Evolutionary conservation across 192 early-diverging fungal species (phyloP).

Genomic region (Chytriomyces sp.): DNA sequence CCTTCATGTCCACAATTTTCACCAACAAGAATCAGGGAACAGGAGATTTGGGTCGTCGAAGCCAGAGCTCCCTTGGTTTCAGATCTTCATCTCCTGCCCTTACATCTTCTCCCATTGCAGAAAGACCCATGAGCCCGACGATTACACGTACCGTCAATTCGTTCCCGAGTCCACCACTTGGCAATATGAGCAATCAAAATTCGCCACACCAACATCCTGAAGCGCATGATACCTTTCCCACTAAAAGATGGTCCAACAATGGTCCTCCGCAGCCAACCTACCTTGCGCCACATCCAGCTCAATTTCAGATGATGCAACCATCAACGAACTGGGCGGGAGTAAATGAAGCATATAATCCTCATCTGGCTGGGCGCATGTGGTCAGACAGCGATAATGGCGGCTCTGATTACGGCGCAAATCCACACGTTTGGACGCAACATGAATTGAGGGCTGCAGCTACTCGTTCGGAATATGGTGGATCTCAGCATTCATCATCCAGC

Average conservation of each 20-base stretch:
- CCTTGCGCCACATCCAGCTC: no score
- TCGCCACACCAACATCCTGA: no score
- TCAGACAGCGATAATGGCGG: conserved; percentile 15
- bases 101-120: background rate
- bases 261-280: no score
- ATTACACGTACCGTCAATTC: background rate
- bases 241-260: no score
- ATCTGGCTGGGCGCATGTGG: background rate
- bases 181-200: no score
- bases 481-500: background rate
- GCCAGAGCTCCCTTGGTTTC: background rate
- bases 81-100: background rate
- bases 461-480: background rate
- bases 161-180: no score
- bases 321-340: no score
- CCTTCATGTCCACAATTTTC: conserved; percentile 15
- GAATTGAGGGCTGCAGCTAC: background rate
- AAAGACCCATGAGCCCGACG: background rate
- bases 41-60: no score
- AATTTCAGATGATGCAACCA: no score
- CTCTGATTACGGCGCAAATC: background rate
- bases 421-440: background rate
- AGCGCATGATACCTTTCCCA: no score
- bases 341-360: background rate
- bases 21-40: background rate